Conservation (phyloP, 2,329 filamentous ascomycete genomes). For the Colletotrichum simmondsii region DNA sequence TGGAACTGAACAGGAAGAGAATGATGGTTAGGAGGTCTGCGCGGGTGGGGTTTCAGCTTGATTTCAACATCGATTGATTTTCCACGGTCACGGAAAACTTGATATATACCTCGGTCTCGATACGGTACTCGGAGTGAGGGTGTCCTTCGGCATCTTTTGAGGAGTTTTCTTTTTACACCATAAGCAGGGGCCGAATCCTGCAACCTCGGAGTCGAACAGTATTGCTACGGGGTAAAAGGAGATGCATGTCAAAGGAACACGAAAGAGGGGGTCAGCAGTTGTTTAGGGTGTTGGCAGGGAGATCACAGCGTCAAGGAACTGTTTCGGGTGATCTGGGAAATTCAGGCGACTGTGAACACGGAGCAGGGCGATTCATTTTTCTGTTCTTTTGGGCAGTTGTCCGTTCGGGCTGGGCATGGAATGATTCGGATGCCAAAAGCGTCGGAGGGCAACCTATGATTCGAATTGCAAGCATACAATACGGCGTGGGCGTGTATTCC, state of each 20-base stretch:
- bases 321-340: conserved; percentile 24
- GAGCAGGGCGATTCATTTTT: conserved; percentile 23
- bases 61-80: conserved; percentile 30
- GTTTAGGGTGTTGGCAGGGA: conserved; percentile 17
- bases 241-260: conserved; percentile 33
- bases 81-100: conserved; percentile 33
- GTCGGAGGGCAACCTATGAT: conserved; percentile 32
- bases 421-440: conserved; percentile 30
- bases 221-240: conserved; percentile 25
- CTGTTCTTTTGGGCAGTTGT: conserved; percentile 20
- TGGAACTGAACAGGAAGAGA: neutral
- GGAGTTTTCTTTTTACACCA: conserved; percentile 35
- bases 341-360: conserved; percentile 31
- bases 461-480: conserved; percentile 34
- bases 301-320: conserved; percentile 22
- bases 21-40: conserved; percentile 14
- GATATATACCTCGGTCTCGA: conserved; percentile 36
- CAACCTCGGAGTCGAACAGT: conserved; percentile 34
- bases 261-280: conserved; percentile 17
- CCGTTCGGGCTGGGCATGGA: conserved; percentile 24
- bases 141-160: conserved; percentile 32
- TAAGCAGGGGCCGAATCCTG: conserved; percentile 33
- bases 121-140: conserved; percentile 34
- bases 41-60: conserved; percentile 28
- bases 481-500: conserved; percentile 32